Percentiles rank a stretch among this genome's conserved stretches.
Conservation (phyloP, 805 yeast species). For the Clavispora vitiphila region DNA sequence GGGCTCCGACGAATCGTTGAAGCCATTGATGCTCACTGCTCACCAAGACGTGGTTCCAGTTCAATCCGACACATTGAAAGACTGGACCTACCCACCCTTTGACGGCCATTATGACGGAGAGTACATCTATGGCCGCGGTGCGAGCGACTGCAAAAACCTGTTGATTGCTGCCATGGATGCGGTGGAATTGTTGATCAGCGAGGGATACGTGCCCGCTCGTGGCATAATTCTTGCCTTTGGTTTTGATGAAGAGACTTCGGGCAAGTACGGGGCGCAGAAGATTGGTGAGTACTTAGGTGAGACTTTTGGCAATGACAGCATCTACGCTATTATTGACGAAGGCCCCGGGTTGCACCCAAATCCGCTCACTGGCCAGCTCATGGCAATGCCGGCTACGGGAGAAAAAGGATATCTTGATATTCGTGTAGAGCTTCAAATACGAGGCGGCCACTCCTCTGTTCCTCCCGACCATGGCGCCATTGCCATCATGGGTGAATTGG, state of each 20-base stretch:
- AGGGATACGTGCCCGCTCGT: conserved; percentile 10
- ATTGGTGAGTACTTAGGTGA: conserved; percentile 9
- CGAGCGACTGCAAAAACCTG: conserved; percentile 3
- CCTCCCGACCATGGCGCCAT: conserved; percentile 81
- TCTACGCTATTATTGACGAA: conserved; percentile 16
- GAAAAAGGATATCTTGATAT: conserved; percentile 15
- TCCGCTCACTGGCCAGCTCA: conserved; percentile 6
- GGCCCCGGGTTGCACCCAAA: conserved; percentile 14
- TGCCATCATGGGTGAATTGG: conserved; percentile 63
- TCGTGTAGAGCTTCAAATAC: conserved; percentile 38
- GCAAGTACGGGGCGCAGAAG: conserved; percentile 8
- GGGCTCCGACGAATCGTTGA: conserved; percentile 10
- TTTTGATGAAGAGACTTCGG: conserved; percentile 17
- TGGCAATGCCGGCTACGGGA: conserved; percentile 14
- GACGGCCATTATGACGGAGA: conserved; percentile 2
- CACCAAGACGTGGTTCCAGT: conserved; percentile 10
- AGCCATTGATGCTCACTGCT: conserved; percentile 13
- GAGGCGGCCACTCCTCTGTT: conserved; percentile 78
- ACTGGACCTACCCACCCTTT: conserved; percentile 5
- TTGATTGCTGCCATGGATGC: conserved; percentile 4
- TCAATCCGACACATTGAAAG: conserved; percentile 1
- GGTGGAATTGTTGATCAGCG: conserved; percentile 9
- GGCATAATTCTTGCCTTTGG: conserved; percentile 13
- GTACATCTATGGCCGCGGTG: conserved; percentile 2
- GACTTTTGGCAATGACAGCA: conserved; percentile 6